Conservation (phyloP, 2,329 filamentous ascomycete species). For the Gaeumannomyces tritici region DNA sequence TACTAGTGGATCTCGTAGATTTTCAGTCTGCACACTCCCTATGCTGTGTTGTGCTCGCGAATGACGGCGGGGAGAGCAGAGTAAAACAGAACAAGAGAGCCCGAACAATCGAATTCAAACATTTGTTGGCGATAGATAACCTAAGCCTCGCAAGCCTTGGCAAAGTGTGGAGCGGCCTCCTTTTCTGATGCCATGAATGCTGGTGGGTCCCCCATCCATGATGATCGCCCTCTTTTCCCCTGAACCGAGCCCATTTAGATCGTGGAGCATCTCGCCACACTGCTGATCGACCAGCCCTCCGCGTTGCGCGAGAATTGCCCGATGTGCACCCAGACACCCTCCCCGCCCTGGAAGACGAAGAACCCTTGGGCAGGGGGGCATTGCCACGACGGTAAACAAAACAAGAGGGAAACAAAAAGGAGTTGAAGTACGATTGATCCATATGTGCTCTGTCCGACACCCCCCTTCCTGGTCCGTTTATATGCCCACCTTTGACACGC, state of each 20-base stretch:
- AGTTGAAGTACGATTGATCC: not conserved
- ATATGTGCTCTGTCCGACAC: not conserved
- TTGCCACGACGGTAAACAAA: not conserved
- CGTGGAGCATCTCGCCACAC: not conserved
- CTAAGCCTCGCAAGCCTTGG: not conserved
- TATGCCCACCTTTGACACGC: not conserved
- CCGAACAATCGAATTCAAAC: too few species aligned
- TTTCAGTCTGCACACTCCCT: not conserved
- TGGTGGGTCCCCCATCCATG: not conserved
- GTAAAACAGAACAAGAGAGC: too few species aligned
- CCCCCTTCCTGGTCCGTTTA: not conserved
- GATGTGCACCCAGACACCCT: too few species aligned
- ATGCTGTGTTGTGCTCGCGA: too few species aligned
- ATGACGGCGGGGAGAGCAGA: not conserved
- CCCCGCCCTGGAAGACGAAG: too few species aligned
- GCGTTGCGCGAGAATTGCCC: not conserved
- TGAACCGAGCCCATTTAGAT: not conserved
- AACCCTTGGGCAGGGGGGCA: too few species aligned
- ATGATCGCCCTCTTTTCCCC: not conserved
- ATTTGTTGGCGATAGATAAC: too few species aligned
- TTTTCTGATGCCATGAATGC: not conserved
- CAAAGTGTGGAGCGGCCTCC: not conserved
- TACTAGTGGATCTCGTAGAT: not conserved
- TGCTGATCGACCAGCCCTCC: not conserved
- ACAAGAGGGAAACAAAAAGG: not conserved